Evolutionary conservation across 2,329 filamentous ascomycete genomes (phyloP).

Genomic region (Epichloe uncinata): DNA sequence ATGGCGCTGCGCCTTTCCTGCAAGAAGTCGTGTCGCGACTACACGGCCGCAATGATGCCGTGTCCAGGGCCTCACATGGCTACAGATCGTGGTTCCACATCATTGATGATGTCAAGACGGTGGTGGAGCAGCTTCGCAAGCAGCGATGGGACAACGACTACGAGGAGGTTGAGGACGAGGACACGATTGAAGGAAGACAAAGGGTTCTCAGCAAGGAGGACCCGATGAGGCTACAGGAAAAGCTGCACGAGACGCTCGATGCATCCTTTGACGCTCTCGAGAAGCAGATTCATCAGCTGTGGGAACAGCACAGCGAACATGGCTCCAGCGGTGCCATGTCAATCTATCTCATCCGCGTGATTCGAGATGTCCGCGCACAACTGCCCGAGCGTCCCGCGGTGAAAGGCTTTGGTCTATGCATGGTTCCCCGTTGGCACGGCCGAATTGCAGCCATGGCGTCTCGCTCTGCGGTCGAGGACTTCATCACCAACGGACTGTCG

Average conservation of each 20-base stretch:
- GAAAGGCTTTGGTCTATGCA: constrained; percentile 42
- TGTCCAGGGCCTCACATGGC: constrained; percentile 45
- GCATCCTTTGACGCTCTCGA: constrained; percentile 47
- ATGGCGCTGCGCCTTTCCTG: constrained; percentile 56
- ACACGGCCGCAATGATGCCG: constrained; percentile 56
- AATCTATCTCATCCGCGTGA: constrained; percentile 57
- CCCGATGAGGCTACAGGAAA: constrained; percentile 46
- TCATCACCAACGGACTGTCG: constrained; percentile 28
- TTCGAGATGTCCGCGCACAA: constrained; percentile 59
- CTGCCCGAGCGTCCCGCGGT: constrained; percentile 41
- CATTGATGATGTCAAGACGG: constrained; percentile 50
- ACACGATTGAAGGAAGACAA: constrained; percentile 53
- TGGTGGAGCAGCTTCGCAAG: constrained; percentile 51
- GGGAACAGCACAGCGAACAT: constrained; percentile 31
- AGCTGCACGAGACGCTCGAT: constrained; percentile 41
- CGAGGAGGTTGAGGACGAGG: constrained; percentile 61
- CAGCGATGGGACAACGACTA: constrained; percentile 66
- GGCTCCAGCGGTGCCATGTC: constrained; percentile 38
- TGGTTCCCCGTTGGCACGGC: constrained; percentile 52
- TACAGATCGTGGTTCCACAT: constrained; percentile 65
- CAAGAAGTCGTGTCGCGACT: constrained; percentile 53
- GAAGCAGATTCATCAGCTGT: constrained; percentile 36
- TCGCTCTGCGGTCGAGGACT: constrained; percentile 32
- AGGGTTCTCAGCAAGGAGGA: constrained; percentile 60
- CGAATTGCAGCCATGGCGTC: constrained; percentile 43